These are phyloP conservation scores for Apiospora phragmitis DNA, from an alignment of 2,329 filamentous ascomycete genomes.

Conservation along the genomic window DNA sequence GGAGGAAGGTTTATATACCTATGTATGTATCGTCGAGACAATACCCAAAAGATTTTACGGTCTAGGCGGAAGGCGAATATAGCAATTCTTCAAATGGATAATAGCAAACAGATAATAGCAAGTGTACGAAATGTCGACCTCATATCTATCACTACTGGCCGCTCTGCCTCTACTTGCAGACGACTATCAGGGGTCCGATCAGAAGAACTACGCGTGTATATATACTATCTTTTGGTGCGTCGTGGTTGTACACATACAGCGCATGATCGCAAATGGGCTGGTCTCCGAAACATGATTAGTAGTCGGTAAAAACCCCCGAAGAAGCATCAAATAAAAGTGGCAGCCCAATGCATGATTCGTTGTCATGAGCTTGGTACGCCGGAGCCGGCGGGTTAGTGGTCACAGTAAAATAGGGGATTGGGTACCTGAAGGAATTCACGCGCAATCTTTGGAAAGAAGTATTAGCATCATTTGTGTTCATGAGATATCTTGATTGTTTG, in stretches of 20 bases:
- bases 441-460: constrained; percentile 19
- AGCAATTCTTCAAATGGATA: background rate
- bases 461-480: constrained; percentile 32
- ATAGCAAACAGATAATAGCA: background rate
- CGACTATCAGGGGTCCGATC: background rate
- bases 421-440: constrained; percentile 1
- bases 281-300: background rate
- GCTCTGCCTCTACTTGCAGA: background rate
- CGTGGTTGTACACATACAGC: background rate
- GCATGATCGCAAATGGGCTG: background rate
- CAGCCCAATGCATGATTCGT: background rate
- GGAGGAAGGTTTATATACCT: background rate
- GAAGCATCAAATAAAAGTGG: background rate
- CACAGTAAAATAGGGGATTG: background rate
- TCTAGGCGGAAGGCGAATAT: background rate
- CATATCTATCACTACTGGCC: background rate
- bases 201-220: background rate
- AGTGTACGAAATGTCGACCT: background rate
- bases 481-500: constrained; percentile 24
- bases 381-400: background rate
- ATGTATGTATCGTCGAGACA: background rate
- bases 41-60: background rate
- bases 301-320: background rate
- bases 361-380: background rate
- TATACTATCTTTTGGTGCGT: background rate